These are phyloP conservation scores for Ustilaginoidea virens DNA, from an alignment of 2,329 filamentous ascomycete genomes.

Conservation along the genomic window DNA sequence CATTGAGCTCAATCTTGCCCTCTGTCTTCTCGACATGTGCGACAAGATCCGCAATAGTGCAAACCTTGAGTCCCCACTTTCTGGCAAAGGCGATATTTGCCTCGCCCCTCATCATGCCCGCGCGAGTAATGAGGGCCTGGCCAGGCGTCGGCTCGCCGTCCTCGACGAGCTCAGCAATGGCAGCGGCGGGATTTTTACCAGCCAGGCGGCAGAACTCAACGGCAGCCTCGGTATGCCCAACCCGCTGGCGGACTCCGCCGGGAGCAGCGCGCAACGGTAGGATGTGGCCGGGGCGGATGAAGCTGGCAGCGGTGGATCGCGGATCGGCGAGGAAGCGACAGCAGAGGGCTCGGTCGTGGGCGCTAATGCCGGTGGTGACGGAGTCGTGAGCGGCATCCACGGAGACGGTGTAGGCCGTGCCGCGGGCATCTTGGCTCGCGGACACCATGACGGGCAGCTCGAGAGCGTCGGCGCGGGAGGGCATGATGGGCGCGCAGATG, in stretches of 20 bases:
- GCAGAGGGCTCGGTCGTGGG: constrained; percentile 71
- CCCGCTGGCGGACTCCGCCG: constrained; percentile 66
- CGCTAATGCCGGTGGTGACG: constrained; percentile 80
- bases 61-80: constrained; percentile 80
- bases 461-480: constrained; percentile 52
- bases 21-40: constrained; percentile 63
- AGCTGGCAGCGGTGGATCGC: constrained; percentile 36
- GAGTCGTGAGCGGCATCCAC: constrained; percentile 62
- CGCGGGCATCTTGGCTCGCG: constrained; percentile 61
- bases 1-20: constrained; percentile 33
- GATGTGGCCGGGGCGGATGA: constrained; percentile 79
- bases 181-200: constrained; percentile 60
- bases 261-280: constrained; percentile 66
- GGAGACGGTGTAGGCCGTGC: constrained; percentile 85
- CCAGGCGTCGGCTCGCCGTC: constrained; percentile 63
- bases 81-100: constrained; percentile 77
- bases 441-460: constrained; percentile 80
- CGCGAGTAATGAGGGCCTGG: constrained; percentile 44
- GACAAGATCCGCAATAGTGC: constrained; percentile 86
- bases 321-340: constrained; percentile 64
- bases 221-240: constrained; percentile 86
- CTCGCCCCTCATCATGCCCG: constrained; percentile 88
- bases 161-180: constrained; percentile 84
- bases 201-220: constrained; percentile 80
- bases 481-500: constrained; percentile 73